Base-by-base conservation (phyloP, 768 basidiomycete species). In the Trametes gibbosa region DNA sequence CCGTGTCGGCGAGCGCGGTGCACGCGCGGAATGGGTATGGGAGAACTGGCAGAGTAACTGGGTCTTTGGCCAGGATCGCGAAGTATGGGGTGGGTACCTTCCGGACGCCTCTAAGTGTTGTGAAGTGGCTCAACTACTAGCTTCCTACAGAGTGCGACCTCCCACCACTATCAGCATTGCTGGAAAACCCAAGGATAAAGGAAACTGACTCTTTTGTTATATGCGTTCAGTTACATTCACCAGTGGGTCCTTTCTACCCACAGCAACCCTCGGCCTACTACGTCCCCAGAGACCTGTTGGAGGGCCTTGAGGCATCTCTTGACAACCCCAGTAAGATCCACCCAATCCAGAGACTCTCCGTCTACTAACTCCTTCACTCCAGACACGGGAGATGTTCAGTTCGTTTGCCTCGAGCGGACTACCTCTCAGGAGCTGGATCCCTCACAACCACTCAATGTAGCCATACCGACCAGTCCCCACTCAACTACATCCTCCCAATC, bases 381-480 rank as follows among this genome's bases (percentile, higher is more conserved):
- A 84, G 84, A 86, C 64, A 89, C 89, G 3, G 89, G 89, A 12
- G 90, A 92, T 67, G 84, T 92, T 6, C 79, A 82, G 53, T 90
- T 92, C 63, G 73, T 91, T 9, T 90, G 89, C 66, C 73, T 91
- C 8, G 89, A 92, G 67, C 73, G 77, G 29, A 64, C 63, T 70
- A 75, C 68, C 50, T 67, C 48, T 35, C 71, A 47, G 70, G 74
- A 56, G 50, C 59, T 27, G 45, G 66, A 68, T 1, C 62, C 64
- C n/a, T 71, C 69, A 6, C 65, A 59, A 27, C 63, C 72, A 3
- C 67, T 72, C 3, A 71, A 67, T 19, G 64, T 69, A 4, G 62
- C 72, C 32, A 65, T 70, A 10, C 68, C 78, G 14, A 64, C 68
- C 14, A 73, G 69, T 45, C 71, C 68, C 34, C 69, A 75, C 1